Evolutionary conservation across 257 asterid species (phyloP).

Genomic region (Solanum infundibuliforme): DNA sequence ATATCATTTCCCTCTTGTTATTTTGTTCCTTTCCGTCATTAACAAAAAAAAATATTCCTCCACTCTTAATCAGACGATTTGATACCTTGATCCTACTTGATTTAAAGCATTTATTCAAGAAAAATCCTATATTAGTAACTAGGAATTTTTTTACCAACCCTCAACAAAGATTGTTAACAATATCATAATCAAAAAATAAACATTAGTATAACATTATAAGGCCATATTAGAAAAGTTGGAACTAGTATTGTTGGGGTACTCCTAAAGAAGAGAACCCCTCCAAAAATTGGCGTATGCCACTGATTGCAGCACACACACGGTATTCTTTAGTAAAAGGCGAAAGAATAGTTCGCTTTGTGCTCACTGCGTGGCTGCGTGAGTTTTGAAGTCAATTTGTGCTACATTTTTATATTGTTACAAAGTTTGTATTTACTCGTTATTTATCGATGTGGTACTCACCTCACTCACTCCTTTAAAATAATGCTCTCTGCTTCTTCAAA

Average conservation of each 20-base stretch:
- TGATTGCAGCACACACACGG: neutral
- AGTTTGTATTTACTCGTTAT: neutral
- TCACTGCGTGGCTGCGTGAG: neutral
- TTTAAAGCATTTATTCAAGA: neutral
- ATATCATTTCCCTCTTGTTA: too few species aligned
- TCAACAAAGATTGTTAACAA: too few species aligned
- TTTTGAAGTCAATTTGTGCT: fast-evolving
- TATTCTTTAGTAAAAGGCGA: neutral
- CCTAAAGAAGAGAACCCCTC: neutral
- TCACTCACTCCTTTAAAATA: too few species aligned
- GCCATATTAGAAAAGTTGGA: too few species aligned
- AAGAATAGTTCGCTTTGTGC: neutral
- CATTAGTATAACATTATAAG: too few species aligned
- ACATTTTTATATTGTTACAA: neutral
- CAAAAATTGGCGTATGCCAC: neutral
- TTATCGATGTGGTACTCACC: neutral
- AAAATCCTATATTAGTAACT: too few species aligned
- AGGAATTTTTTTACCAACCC: too few species aligned
- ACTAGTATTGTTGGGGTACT: neutral
- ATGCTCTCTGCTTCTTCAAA: too few species aligned
- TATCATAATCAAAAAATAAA: too few species aligned
- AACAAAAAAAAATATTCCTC: too few species aligned
- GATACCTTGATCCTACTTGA: too few species aligned
- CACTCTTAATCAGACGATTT: neutral
- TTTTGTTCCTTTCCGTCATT: too few species aligned